These are phyloP conservation scores for Penicillium fimorum DNA, from an alignment of 495 filamentous ascomycete species.

Conservation along the genomic window DNA sequence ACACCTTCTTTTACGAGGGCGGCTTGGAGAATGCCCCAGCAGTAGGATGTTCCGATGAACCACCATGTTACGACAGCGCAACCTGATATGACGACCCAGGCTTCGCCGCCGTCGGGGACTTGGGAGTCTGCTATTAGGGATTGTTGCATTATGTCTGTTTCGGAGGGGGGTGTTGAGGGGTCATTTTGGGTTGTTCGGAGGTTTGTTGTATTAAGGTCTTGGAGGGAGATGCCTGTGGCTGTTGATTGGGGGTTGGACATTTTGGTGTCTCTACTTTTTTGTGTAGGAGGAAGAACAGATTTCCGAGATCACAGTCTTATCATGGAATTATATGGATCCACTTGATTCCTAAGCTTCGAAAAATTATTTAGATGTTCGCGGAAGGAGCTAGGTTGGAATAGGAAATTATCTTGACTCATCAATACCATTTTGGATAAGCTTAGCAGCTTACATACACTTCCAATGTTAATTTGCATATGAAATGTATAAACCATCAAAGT, in stretches of 20 bases:
- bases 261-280: background rate
- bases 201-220: constrained; percentile 1
- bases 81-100: constrained; percentile 54
- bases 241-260: background rate
- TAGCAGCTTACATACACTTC: background rate
- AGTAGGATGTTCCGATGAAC: constrained; percentile 52
- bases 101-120: constrained; percentile 59
- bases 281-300: background rate
- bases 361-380: background rate
- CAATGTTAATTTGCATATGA: background rate
- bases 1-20: constrained; percentile 49
- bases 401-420: background rate
- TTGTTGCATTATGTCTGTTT: constrained; percentile 39
- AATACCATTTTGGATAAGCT: background rate
- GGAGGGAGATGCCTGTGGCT: background rate
- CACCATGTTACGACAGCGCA: constrained; percentile 55
- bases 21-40: constrained; percentile 59
- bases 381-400: background rate
- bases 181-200: background rate
- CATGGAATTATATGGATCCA: background rate
- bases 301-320: background rate
- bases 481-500: background rate
- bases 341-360: background rate
- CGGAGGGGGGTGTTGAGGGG: background rate
- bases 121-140: constrained; percentile 47